Base-by-base conservation (phyloP, 1,284 basidiomycete genomes). In the Mycosarcoma mackinlayi region DNA sequence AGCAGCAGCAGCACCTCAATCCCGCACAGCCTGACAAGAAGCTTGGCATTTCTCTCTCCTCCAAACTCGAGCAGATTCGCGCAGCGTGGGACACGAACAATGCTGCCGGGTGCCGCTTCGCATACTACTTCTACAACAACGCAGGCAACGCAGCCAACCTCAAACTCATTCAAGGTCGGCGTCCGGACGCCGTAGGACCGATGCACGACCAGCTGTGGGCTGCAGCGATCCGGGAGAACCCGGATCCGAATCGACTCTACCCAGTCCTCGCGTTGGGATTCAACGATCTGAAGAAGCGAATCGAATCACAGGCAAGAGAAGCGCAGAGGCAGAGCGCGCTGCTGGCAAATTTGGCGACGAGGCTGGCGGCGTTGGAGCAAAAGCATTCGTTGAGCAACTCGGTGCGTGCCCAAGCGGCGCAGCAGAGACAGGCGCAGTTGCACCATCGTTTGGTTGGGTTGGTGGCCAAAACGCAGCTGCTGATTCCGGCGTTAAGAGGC, bases 241-340 rank as follows among this genome's bases (percentile, higher is more conserved):
- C 80, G 5, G 78, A 82, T 51, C 77, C 76, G 2, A 63, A 59
- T 46, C 73, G 71, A n/a, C 61, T 81, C 18, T 77, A 81, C 40
- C 80, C 80, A 8, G 78, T 81, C 16, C 71, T 82, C 0, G 80
- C 79, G 3, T 65, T 81, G 10, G 80, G 80, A 3, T 82, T 81
- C 45, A 57, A 57, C 23, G 80, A 82, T 40, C 55, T 82, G 11
- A 75, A 77, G 49, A 68, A 73, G 42, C 51, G 80, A 1, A 59
- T 73, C 30, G 73, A 75, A 31, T 65, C 72, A 9, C 80, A 82
- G 39, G 30, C 55, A 16, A 23, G 53, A 4, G 78, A 82, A 40
- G 70, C 78, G 2, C 57, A 55, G 6, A 55, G 80, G 7, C 79
- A 81, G 52, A 44, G 64, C 8, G 52, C 51, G 2, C 55, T 75